Conservation (phyloP, 371 early-diverging fungal genomes). For the Parasitella parasitica region DNA sequence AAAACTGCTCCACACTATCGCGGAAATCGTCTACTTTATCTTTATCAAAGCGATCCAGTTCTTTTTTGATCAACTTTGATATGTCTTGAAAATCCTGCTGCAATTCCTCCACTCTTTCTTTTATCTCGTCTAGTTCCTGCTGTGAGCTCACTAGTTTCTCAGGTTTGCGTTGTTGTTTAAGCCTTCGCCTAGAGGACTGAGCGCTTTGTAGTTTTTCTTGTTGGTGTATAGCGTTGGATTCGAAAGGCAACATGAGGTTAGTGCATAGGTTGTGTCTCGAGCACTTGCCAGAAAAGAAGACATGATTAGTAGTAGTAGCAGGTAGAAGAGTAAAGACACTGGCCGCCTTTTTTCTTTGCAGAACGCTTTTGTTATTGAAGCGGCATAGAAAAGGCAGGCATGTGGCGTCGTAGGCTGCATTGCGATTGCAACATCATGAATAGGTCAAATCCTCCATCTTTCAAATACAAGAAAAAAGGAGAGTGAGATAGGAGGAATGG, state of each 20-base stretch:
- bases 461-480: too few species aligned
- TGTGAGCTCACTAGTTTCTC: conserved; percentile 63
- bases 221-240: conserved; percentile 58
- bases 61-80: conserved; percentile 67
- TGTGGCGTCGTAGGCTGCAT: too few species aligned
- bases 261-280: conserved; percentile 48
- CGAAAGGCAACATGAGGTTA: conserved; percentile 60
- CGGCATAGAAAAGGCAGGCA: too few species aligned
- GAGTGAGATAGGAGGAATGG: too few species aligned
- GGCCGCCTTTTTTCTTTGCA: too few species aligned
- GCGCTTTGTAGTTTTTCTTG: conserved; percentile 56
- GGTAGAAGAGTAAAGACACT: too few species aligned
- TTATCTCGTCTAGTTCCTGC: conserved; percentile 69
- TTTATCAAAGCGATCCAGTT: conserved; percentile 85
- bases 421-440: too few species aligned
- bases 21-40: conserved; percentile 87
- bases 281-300: conserved; percentile 16
- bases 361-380: too few species aligned
- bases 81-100: conserved; percentile 74
- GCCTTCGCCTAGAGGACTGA: conserved; percentile 71
- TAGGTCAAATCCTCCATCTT: too few species aligned
- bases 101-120: conserved; percentile 53
- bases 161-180: conserved; percentile 57
- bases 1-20: conserved; percentile 70
- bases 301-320: too few species aligned